Evolutionary conservation across 2,329 filamentous ascomycete species (phyloP).

Genomic region (Cytospora paraplurivora): DNA sequence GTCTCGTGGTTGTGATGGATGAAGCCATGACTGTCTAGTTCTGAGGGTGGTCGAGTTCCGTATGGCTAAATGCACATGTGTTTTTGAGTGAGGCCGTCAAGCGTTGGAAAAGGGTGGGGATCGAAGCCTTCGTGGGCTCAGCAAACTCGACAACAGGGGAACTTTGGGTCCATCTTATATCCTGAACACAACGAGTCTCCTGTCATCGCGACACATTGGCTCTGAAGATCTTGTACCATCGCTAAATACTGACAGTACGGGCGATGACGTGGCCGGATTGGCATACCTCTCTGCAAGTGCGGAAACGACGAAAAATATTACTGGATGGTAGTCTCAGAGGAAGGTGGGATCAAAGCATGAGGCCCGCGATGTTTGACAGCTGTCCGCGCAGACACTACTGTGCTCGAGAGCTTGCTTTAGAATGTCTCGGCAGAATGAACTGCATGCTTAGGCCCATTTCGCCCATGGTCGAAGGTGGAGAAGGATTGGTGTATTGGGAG

Average conservation of each 20-base stretch:
- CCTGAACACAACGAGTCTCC: not conserved
- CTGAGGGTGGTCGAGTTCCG: not conserved
- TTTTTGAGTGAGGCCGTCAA: not conserved
- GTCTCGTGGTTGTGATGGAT: not conserved
- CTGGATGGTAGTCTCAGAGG: not conserved
- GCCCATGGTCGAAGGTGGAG: no score
- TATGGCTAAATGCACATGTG: not conserved
- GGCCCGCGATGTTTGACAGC: not conserved
- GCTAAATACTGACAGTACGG: not conserved
- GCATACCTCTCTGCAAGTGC: not conserved
- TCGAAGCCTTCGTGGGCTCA: not conserved
- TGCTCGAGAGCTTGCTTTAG: not conserved
- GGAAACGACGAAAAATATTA: not conserved
- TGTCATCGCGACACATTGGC: not conserved
- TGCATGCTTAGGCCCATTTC: not conserved
- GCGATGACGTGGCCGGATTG: not conserved
- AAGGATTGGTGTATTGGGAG: not conserved
- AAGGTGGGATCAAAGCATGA: not conserved
- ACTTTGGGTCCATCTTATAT: not conserved
- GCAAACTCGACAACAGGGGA: not conserved
- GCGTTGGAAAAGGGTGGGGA: no score
- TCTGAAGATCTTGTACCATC: not conserved
- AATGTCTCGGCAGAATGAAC: not conserved
- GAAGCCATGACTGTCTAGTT: not conserved
- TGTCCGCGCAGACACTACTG: not conserved